Percentiles rank a stretch among this genome's conserved stretches.
phyloP scores from a whole-genome alignment of 2,329 filamentous ascomycete genomes.

The Penicillium brasilianum region DNA sequence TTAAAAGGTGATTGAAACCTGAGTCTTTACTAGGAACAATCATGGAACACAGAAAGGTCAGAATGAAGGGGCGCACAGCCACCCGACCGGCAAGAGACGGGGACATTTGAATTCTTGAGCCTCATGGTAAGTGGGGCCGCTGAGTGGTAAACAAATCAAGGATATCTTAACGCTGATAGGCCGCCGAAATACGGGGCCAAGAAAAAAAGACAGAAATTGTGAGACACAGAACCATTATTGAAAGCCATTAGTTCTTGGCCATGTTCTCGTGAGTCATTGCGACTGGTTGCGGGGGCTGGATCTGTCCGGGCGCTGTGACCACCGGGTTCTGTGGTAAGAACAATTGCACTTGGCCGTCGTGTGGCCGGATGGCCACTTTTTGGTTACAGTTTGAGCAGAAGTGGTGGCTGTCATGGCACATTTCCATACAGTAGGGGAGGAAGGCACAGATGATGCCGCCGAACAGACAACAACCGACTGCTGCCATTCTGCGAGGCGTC shows the following conservation, averaged over 20 bases:
- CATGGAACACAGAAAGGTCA: too few species aligned
- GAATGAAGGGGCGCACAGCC: neutral
- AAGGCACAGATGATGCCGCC: conserved; percentile 24
- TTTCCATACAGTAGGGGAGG: conserved; percentile 23
- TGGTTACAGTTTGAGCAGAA: conserved; percentile 20
- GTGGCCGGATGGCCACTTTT: conserved; percentile 12
- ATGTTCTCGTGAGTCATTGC: conserved; percentile 13
- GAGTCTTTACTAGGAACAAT: too few species aligned
- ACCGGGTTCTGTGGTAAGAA: conserved; percentile 13
- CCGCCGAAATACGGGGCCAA: neutral
- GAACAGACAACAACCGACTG: conserved; percentile 21
- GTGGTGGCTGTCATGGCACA: conserved; percentile 26
- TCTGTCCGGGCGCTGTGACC: conserved; percentile 8
- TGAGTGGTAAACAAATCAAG: neutral
- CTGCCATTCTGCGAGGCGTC: conserved; percentile 16
- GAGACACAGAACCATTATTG: neutral
- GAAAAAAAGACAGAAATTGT: neutral
- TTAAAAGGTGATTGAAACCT: too few species aligned
- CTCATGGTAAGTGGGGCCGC: conserved; percentile 4
- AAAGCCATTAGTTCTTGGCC: conserved; percentile 7
- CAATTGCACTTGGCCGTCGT: conserved; percentile 14
- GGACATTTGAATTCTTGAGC: neutral
- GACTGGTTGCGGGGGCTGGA: conserved; percentile 16
- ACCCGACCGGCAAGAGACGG: neutral
- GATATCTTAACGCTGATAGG: conserved; percentile 4